Base-by-base conservation (phyloP, 352 stramenopile species). In the Blastocystis sp. region DNA sequence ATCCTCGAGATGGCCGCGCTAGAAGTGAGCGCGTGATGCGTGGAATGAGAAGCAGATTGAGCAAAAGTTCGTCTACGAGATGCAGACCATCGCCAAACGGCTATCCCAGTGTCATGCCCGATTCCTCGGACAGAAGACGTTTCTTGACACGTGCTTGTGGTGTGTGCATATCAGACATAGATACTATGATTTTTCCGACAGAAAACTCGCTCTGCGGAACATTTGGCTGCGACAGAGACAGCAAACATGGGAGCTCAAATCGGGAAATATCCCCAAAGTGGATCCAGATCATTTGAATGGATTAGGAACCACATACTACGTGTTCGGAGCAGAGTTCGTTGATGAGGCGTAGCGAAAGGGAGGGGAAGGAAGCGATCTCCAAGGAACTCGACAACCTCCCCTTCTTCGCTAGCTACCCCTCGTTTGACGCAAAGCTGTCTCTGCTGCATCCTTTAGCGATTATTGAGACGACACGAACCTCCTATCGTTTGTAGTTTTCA, bases 151-250 rank as follows among this genome's bases (percentile, higher is more conserved):
- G 57, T 76, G 2, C 0, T 24, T 17, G 11, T 24, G 28, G 9
- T 57, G 3, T 9, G 14, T 2, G 28, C 24, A 3, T 4, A 11
- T 76, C 19, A 76, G 10, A 9, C 10, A 14, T 28, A 76, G 66
- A 76, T 84, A 84, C 54, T 84, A 84, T 17, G 74, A 84, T 54
- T 84, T 84, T 69, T 11, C 40, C 4, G 74, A 84, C 60, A 68
- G 69, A 21, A 84, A 84, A 9, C 34, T 84, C 1, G 52, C 74
- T 9, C 57, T 84, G 11, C 52, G 60, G 38, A 84, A 84, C 45
- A 69, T 84, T 52, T 84, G 74, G 74, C 54, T 84, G n/a, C 74
- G 74, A 21, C 45, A 84, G n/a, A 38, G 74, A n/a, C 74, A 84
- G 69, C 6, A 52, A 19, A 84, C 74, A 14, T 84, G 74, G 74